phyloP scores from a whole-genome alignment of 202 grass and related monocot genomes.

The Carex sylvatica region DNA sequence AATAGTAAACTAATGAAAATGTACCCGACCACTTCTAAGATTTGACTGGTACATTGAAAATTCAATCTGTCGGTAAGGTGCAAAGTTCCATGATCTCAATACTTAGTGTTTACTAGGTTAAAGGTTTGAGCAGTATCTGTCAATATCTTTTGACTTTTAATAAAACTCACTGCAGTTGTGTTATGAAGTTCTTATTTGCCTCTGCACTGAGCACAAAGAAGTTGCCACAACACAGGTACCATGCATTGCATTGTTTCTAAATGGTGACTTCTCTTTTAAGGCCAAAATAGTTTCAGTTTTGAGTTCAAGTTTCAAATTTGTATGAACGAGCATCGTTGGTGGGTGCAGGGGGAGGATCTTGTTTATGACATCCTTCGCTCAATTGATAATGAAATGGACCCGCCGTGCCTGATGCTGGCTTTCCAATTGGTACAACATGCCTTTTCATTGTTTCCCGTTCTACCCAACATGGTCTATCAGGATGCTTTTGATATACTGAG shows the following conservation, averaged over 20 bases:
- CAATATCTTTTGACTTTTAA: constrained; percentile 31
- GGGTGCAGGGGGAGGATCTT: constrained; percentile 65
- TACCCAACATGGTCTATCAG: constrained; percentile 52
- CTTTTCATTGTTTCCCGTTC: constrained; percentile 54
- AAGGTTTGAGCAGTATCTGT: constrained; percentile 6
- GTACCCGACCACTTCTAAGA: not conserved
- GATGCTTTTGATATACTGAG: constrained; percentile 85
- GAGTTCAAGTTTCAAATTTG: constrained; percentile 18
- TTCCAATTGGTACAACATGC: constrained; percentile 67
- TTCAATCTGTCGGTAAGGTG: not conserved
- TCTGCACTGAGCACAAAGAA: constrained; percentile 58
- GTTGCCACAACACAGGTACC: constrained; percentile 60
- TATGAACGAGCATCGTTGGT: constrained; percentile 30
- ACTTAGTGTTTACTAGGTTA: constrained; percentile 18
- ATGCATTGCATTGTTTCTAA: constrained; percentile 25
- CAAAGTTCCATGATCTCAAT: not conserved
- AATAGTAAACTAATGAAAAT: not conserved
- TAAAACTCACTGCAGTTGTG: constrained; percentile 57
- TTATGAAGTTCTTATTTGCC: constrained; percentile 67
- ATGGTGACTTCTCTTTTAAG: constrained; percentile 17
- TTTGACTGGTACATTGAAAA: not conserved
- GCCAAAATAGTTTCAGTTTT: constrained; percentile 27
- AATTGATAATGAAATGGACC: constrained; percentile 89
- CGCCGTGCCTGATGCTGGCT: constrained; percentile 72
- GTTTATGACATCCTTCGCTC: constrained; percentile 64